These are phyloP conservation scores for Poa pratensis DNA, from an alignment of 176 grass and related monocot species.

Conservation along the genomic window DNA sequence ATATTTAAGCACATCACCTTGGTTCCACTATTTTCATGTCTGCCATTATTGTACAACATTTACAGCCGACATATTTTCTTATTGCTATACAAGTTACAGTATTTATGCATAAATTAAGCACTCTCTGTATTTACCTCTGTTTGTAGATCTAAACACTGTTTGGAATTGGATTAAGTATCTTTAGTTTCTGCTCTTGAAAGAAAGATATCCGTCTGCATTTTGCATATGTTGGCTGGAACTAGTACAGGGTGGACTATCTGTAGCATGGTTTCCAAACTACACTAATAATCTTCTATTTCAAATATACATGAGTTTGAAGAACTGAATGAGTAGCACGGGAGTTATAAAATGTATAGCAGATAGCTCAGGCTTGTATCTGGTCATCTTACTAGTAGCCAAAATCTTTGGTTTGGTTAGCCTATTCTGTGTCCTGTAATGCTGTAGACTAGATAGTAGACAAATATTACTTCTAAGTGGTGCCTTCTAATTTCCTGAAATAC, in stretches of 20 bases:
- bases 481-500: constrained; percentile 32
- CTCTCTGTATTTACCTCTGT: constrained; percentile 7
- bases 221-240: constrained; percentile 23
- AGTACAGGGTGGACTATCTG: not conserved
- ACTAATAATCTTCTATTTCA: not conserved
- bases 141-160: not conserved
- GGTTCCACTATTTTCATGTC: constrained; percentile 11
- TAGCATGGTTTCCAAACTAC: constrained; percentile 15
- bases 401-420: constrained; percentile 24
- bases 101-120: constrained; percentile 11
- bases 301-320: constrained; percentile 16
- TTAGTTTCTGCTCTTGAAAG: not conserved
- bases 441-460: not conserved
- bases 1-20: constrained; percentile 30
- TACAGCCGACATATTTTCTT: not conserved
- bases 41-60: constrained; percentile 6
- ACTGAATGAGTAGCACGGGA: constrained; percentile 12
- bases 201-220: not conserved
- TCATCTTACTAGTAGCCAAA: constrained; percentile 30
- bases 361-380: constrained; percentile 9
- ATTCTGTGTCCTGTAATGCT: not conserved
- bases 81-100: not conserved
- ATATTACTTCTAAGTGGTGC: not conserved
- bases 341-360: not conserved
- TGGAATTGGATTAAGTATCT: not conserved